Evolutionary conservation across 305 asterid species (phyloP).

Genomic region (Solanum chacoense): DNA sequence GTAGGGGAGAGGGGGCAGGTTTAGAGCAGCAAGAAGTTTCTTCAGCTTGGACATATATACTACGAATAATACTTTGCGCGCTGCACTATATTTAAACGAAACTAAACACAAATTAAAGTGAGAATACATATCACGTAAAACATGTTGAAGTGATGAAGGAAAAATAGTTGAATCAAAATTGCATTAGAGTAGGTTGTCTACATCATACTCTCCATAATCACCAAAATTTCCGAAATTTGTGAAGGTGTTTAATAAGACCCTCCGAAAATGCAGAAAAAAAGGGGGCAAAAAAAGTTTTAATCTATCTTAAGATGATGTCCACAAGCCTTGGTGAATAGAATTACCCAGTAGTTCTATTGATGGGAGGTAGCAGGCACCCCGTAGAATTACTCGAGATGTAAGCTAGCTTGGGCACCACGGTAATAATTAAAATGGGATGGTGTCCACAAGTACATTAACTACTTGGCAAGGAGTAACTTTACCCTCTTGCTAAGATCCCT

Average conservation of each 20-base stretch:
- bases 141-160: not conserved
- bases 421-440: not conserved
- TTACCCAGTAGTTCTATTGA: not conserved
- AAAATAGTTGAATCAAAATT: not conserved
- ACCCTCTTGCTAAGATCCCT: slow-evolving; percentile 46
- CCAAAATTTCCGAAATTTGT: not conserved
- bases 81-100: not conserved
- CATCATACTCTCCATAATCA: not conserved
- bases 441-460: not conserved
- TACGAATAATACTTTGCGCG: not conserved
- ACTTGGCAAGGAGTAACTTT: slow-evolving; percentile 35
- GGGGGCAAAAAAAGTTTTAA: not conserved
- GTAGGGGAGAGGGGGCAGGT: not conserved
- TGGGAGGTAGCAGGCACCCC: not conserved
- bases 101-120: not conserved
- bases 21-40: not conserved
- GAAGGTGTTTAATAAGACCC: not conserved
- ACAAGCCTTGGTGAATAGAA: not conserved
- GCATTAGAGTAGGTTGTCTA: not conserved
- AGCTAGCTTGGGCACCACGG: not conserved
- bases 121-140: not conserved
- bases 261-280: not conserved
- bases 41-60: not conserved
- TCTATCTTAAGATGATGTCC: not conserved
- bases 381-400: not conserved